Evolutionary conservation across 2,329 filamentous ascomycete species (phyloP), one percentile per base, ranked within the genome.

Genomic region (Ascochyta clinopodiicola): DNA sequence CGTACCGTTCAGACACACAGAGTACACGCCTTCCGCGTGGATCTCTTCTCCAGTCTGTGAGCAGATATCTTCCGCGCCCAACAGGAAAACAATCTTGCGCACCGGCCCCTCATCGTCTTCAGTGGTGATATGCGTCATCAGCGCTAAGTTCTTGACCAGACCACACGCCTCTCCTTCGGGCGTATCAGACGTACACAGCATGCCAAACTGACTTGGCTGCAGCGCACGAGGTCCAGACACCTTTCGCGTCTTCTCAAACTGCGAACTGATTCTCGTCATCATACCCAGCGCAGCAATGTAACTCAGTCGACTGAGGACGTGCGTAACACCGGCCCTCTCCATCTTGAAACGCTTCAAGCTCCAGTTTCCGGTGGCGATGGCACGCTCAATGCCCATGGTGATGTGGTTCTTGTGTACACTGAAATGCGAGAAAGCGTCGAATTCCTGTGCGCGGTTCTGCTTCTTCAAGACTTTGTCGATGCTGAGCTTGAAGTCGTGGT

Each of bases 51-150:
- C 95, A 44, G 88, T 88, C 44, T 96, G 86, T 3, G 88, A 87
- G 60, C 89, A 87, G 31, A 96, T 90, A 52, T 94, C 86, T 76
- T 91, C 91, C 2, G 91, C 89, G 39, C 96, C 93, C 24, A 98
- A 82, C 51, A 91, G 88, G 71, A 93, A 95, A 1, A 97, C 88
- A 73, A 96, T 87, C 68, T 91, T 88, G 67, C 88, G 89, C 15
- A 99, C 91, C 1, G 95, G 93, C 17, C 87, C 91, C 72, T 98
- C 95, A 52, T 97, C 92, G 52, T 96, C 92, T 61, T 96, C 92
- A 1, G 95, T 99, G 0, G 95, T 99, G 66, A 99, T 98, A 71
- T 99, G 96, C 46, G 96, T 99, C 95, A 99, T 99, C 53, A 99
- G 82, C 8, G 95, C 95, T 80, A 99, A 78, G 71, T 99, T 99